Evolutionary conservation across 1,284 basidiomycete genomes (phyloP), one percentile per base, ranked within the genome.

Genomic region (Boletellus deceptivus): DNA sequence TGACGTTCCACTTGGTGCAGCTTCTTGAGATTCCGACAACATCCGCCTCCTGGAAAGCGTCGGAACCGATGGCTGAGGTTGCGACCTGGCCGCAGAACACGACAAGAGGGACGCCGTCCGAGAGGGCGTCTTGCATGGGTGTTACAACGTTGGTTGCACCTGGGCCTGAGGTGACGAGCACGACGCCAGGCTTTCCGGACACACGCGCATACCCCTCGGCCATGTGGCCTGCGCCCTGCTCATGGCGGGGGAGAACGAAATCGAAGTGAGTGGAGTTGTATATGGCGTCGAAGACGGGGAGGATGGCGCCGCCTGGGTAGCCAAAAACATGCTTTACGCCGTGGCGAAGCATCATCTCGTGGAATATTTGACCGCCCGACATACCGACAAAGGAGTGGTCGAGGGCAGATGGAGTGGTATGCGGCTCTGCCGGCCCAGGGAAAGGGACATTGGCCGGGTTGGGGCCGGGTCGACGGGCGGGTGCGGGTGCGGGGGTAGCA

Each of bases 1-100:
- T 97, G 58, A 99, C 95, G 70, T 99, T 99, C 97, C 96, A 99
- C 72, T 99, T 99, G 25, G 97, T 98, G 76, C 96, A 99, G 60
- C 87, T 87, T 56, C 96, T 79, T 46, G 93, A 97, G 70, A 99
- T 99, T 49, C 97, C 97, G 54, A 99, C 80, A 46, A 98, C 75
- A 65, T 99, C 97, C 40, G 96, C 96, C 72, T 99, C 96, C 70
- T 99, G 96, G 83, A 99, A 99, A 3, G 93, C 91, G 69, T 99
- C 96, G 3, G 92, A 95, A 27, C 96, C 97, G 54, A 99, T 98
- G 49, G 93, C 88, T n/a, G 90, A 91, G 7, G 95, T 98, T 2
- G 97, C 97, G 35, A 99, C 96, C 78, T 99, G 96, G 9, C 97
- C 96, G 50, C 87, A 86, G 75, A 99, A 98, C 6, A 99, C 96